Base-by-base conservation (phyloP, 23 red algal species). In the Cyanidiococcus yangmingshanensis region DNA sequence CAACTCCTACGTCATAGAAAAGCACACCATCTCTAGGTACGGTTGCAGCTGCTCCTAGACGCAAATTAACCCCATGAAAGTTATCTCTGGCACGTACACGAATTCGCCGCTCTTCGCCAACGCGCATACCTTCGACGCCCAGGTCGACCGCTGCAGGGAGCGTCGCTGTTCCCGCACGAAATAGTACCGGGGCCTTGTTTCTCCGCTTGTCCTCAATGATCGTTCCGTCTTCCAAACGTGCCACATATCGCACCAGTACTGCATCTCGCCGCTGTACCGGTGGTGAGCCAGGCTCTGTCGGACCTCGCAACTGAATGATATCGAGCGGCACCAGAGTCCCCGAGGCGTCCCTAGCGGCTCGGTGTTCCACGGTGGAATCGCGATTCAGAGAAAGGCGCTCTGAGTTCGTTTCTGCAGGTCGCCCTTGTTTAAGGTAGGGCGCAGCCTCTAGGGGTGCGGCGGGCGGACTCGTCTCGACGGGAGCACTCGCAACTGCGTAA, bases 361-460 rank as follows among this genome's bases (percentile, higher is more conserved):
- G 45, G 45, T 54, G 45, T 21, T 54, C 45, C 7, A 54, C 45
- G 21, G 7, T 21, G 12, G 45, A 7, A 21, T 7, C 45, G 21
- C 21, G 45, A 54, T 21, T 21, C 45, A 54, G 45, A 54, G 45
- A 15, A 7, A 54, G 45, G 7, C 12, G 45, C 45, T 54, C 45
- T 15, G 45, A 15, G 12, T 7, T 54, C 45, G 45, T 21, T 54
- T 7, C 12, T 7, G 21, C 45, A 21, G 63, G 63, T 32, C 63
- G 63, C 63, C 63, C 63, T 71, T 71, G 63, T 71, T 71, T 71
- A 12, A 71, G 63, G 63, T 71, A 71, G 3, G 63, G 63, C 45
- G 7, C 45, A 15, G 45, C 45, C 21, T 54, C 45, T 7, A 54
- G 45, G 12, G 45, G 45, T 54, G 45, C 45, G n/a, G n/a, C n/a